Percentiles rank a stretch among this genome's conserved stretches.
Conservation (phyloP, 2,329 filamentous ascomycete genomes). For the Talaromyces sp. region DNA sequence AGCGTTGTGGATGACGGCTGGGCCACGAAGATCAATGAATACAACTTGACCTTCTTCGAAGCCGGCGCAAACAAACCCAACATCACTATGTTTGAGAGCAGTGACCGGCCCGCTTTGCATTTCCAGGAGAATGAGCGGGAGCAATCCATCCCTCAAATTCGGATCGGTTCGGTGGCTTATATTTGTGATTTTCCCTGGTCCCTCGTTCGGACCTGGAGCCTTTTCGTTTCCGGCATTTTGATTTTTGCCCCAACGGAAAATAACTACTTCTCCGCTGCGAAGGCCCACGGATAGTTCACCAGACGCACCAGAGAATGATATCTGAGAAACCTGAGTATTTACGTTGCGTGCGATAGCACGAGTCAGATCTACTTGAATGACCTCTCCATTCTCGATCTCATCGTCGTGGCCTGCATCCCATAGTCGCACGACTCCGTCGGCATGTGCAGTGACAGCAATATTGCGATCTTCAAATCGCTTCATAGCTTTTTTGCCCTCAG, state of each 20-base stretch:
- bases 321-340: slow-evolving; percentile 69
- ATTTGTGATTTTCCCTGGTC: slow-evolving; percentile 66
- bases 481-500: slow-evolving; percentile 62
- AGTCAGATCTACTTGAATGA: slow-evolving; percentile 81
- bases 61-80: slow-evolving; percentile 84
- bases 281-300: slow-evolving; percentile 83
- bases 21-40: slow-evolving; percentile 83
- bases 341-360: slow-evolving; percentile 74
- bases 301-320: slow-evolving; percentile 73
- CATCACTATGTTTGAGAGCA: slow-evolving; percentile 76
- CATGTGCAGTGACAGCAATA: slow-evolving; percentile 79
- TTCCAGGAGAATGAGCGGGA: slow-evolving; percentile 76
- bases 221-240: slow-evolving; percentile 62
- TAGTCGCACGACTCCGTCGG: slow-evolving; percentile 81
- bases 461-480: slow-evolving; percentile 79
- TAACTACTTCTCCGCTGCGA: slow-evolving; percentile 71
- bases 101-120: slow-evolving; percentile 78
- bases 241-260: slow-evolving; percentile 88
- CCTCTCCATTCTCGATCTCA: slow-evolving; percentile 78
- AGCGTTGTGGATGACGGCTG: slow-evolving; percentile 72
- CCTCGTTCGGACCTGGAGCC: slow-evolving; percentile 50
- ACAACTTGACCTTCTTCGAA: slow-evolving; percentile 76
- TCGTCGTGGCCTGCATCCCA: slow-evolving; percentile 93
- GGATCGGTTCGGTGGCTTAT: slow-evolving; percentile 69
- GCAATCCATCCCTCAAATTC: slow-evolving; percentile 68